phyloP scores from a whole-genome alignment of 2,329 filamentous ascomycete genomes.

The Fusarium sp. region DNA sequence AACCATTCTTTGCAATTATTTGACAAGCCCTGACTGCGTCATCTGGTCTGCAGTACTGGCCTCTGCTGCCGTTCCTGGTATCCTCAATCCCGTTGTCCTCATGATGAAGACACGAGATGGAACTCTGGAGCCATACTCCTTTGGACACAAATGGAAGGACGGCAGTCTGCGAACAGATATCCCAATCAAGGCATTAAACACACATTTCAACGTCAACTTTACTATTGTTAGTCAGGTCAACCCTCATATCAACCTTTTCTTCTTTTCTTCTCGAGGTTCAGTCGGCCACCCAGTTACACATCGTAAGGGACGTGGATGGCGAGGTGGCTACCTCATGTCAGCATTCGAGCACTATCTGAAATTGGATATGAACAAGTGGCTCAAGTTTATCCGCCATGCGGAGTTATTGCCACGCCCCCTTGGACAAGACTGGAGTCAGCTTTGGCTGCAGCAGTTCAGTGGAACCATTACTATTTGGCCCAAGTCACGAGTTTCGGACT shows the following conservation, averaged over 20 bases:
- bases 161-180: slow-evolving; percentile 95
- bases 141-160: slow-evolving; percentile 99
- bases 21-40: slow-evolving; percentile 95
- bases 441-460: slow-evolving; percentile 95
- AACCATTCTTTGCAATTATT: slow-evolving; percentile 92
- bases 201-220: slow-evolving; percentile 99
- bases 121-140: slow-evolving; percentile 86
- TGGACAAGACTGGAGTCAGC: slow-evolving; percentile 95
- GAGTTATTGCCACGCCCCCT: slow-evolving; percentile 90
- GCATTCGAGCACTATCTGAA: slow-evolving; percentile 96
- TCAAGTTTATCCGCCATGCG: slow-evolving; percentile 91
- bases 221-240: slow-evolving; percentile 91
- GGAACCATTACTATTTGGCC: slow-evolving; percentile 98
- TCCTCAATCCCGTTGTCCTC: slow-evolving; percentile 93
- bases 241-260: slow-evolving; percentile 98
- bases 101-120: slow-evolving; percentile 88
- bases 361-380: slow-evolving; percentile 96
- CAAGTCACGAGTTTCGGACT: slow-evolving; percentile 80
- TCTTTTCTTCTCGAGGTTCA: slow-evolving; percentile 93
- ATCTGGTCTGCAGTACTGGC: slow-evolving; percentile 98
- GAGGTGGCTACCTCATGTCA: slow-evolving; percentile 92
- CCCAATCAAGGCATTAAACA: slow-evolving; percentile 90
- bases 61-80: slow-evolving; percentile 94
- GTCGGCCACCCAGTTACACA: slow-evolving; percentile 96
- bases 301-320: slow-evolving; percentile 91